phyloP scores from a whole-genome alignment of 108 stramenopile genomes.

The Nitzschia putrida region DNA sequence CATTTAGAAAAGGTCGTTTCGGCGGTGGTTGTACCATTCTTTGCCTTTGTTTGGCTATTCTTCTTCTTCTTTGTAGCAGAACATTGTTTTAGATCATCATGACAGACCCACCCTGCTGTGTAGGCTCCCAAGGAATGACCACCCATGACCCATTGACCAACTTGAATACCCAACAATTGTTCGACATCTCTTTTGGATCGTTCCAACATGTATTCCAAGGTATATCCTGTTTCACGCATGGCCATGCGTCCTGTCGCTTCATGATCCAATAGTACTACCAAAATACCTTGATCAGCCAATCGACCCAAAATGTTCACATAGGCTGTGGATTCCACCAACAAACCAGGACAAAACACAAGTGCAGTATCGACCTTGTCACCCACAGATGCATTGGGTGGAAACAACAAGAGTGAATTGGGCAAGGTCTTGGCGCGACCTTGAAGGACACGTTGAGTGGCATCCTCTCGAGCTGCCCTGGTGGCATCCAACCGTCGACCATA shows the following conservation, averaged over 20 bases:
- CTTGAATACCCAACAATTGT: constrained; percentile 30
- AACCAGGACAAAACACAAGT: constrained; percentile 66
- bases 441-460: constrained; percentile 39
- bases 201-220: constrained; percentile 46
- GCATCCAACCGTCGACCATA: too few species aligned
- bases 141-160: constrained; percentile 56
- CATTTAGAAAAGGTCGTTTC: too few species aligned
- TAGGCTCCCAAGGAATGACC: constrained; percentile 59
- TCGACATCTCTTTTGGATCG: constrained; percentile 18
- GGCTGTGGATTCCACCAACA: constrained; percentile 60
- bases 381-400: constrained; percentile 39
- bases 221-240: too few species aligned
- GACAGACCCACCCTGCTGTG: constrained; percentile 3
- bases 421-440: constrained; percentile 46
- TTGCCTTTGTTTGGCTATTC: not conserved
- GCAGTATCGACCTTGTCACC: constrained; percentile 56
- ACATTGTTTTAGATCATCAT: constrained; percentile 1
- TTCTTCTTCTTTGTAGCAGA: not conserved
- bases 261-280: constrained; percentile 45
- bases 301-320: constrained; percentile 57
- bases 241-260: constrained; percentile 13
- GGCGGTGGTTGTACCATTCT: not conserved
- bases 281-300: constrained; percentile 56
- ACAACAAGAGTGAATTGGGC: constrained; percentile 52
- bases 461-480: too few species aligned